phyloP scores from a whole-genome alignment of 441 rosid genomes.

The Arabidopsis lyrata region DNA sequence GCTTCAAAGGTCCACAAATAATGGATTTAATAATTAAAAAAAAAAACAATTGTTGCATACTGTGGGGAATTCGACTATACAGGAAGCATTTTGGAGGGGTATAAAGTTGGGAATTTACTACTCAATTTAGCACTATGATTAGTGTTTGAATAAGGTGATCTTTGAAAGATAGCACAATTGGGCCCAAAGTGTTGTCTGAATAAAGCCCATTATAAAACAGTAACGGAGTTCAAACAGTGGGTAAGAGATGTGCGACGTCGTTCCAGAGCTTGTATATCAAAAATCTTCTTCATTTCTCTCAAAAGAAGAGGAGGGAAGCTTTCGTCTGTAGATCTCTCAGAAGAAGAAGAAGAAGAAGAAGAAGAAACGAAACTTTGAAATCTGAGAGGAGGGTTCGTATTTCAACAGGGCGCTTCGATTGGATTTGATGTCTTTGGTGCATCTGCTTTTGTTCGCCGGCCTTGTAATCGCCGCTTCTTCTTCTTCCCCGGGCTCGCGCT shows the following conservation, averaged over 20 bases:
- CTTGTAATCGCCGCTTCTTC: constrained; percentile 47
- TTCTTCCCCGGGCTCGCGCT: constrained; percentile 61
- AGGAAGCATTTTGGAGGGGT: too few relatives aligned
- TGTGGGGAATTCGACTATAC: too few relatives aligned
- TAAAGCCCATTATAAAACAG: constrained; percentile 27
- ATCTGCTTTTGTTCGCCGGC: constrained; percentile 46
- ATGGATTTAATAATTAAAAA: background rate
- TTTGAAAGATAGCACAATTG: background rate
- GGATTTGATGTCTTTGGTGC: constrained; percentile 54
- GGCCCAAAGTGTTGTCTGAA: background rate
- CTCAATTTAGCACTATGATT: background rate
- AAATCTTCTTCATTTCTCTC: constrained; percentile 6
- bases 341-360: background rate
- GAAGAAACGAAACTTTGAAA: background rate
- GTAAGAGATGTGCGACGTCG: constrained; percentile 19
- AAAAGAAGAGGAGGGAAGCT: constrained; percentile 42
- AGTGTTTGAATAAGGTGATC: background rate
- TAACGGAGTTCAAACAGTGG: constrained; percentile 1
- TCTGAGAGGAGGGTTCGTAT: constrained; percentile 5
- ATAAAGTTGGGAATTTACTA: too few relatives aligned
- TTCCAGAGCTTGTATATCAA: constrained; percentile 10
- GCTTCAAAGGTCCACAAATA: constrained; percentile 19
- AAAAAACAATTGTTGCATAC: background rate
- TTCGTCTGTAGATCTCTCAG: constrained; percentile 33
- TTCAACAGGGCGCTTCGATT: background rate